Evolutionary conservation across 805 yeast genomes (phyloP).

Genomic region (Starmerella etchellsii): DNA sequence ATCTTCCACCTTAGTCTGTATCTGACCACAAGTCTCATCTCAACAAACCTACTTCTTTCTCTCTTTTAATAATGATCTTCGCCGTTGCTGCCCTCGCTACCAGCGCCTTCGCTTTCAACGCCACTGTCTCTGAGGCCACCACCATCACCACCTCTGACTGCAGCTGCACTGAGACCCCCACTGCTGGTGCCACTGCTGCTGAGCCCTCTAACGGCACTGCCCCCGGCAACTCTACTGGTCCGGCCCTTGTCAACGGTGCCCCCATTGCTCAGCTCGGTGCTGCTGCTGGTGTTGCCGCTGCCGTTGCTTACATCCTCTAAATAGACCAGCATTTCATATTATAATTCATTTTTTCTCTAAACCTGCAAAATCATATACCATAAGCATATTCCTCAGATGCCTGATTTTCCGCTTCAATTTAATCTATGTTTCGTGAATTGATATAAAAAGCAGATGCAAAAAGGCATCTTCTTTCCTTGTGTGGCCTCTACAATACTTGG

Average conservation of each 20-base stretch:
- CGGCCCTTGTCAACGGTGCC: conserved; percentile 19
- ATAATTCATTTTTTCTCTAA: no score
- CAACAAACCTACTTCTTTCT: neutral
- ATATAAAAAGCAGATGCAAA: no score
- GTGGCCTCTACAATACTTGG: no score
- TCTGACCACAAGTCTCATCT: no score
- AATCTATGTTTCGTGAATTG: no score
- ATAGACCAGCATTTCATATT: neutral
- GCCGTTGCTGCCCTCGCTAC: conserved; percentile 46
- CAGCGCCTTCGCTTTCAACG: conserved; percentile 33
- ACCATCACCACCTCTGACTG: conserved; percentile 44
- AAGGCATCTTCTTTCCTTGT: no score
- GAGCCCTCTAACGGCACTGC: conserved; percentile 27
- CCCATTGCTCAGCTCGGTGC: conserved; percentile 18
- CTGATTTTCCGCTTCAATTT: conserved; percentile 16
- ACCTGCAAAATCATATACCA: conserved; percentile 5
- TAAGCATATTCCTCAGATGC: conserved; percentile 9
- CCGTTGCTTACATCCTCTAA: conserved; percentile 9
- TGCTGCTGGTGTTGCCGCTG: conserved; percentile 21
- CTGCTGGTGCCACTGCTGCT: conserved; percentile 22
- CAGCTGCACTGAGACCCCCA: conserved; percentile 58
- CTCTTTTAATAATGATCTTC: conserved; percentile 6
- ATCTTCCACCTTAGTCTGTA: no score
- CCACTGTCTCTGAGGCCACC: conserved; percentile 37
- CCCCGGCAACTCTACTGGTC: conserved; percentile 10